Evolutionary conservation across 192 early-diverging fungal genomes (phyloP).

Genomic region (Coemansia sp.): DNA sequence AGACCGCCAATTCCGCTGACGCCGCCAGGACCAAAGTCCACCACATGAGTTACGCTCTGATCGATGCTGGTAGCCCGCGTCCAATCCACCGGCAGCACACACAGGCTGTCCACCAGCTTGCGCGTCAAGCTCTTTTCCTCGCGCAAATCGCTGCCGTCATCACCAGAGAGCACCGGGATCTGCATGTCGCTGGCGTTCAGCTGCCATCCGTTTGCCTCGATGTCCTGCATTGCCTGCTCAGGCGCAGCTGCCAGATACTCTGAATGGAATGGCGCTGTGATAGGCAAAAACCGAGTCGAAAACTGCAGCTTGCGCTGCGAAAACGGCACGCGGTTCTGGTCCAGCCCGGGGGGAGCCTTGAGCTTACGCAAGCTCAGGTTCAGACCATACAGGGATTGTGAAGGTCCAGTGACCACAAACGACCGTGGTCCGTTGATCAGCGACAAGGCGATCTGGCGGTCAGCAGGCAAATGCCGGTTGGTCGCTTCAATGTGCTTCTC

Average conservation of each 20-base stretch:
- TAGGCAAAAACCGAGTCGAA: slow-evolving; percentile 86
- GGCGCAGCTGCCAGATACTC: slow-evolving; percentile 70
- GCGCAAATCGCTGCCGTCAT: slow-evolving; percentile 75
- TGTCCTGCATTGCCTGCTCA: slow-evolving; percentile 65
- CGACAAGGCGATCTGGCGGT: slow-evolving; percentile 80
- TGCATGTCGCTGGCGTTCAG: slow-evolving; percentile 65
- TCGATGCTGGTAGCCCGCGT: slow-evolving; percentile 59
- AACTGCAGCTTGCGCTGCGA: slow-evolving; percentile 91
- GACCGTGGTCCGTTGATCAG: slow-evolving; percentile 89
- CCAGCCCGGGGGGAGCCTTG: slow-evolving; percentile 78
- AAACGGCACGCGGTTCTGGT: slow-evolving; percentile 85
- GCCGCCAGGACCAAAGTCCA: slow-evolving; percentile 91
- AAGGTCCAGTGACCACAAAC: slow-evolving; percentile 83
- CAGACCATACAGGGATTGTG: slow-evolving; percentile 89
- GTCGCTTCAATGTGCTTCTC: slow-evolving; percentile 81
- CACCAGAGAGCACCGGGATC: slow-evolving; percentile 77
- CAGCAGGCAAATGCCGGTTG: slow-evolving; percentile 79
- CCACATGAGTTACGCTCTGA: slow-evolving; percentile 71
- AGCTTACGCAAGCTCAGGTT: slow-evolving; percentile 88
- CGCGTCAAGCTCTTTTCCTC: slow-evolving; percentile 59
- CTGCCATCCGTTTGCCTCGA: slow-evolving; percentile 59
- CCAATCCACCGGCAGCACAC: slow-evolving; percentile 65
- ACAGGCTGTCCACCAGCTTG: slow-evolving; percentile 72
- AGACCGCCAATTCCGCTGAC: slow-evolving; percentile 83
- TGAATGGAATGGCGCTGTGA: slow-evolving; percentile 90